Conservation (phyloP, 441 rosid species). For the Manihot esculenta region DNA sequence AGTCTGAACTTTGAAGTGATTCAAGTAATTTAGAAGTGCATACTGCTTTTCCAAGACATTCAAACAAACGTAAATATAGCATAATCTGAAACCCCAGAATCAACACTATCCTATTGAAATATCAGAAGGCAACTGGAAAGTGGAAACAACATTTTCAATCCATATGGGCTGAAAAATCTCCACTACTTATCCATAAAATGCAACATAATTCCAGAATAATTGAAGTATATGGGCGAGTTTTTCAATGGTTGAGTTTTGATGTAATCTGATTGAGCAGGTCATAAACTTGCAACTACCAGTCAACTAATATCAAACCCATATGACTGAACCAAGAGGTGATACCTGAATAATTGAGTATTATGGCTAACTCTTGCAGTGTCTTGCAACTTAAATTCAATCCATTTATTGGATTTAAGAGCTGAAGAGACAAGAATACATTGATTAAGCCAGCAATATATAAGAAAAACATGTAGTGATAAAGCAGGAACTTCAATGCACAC, state of each 20-base stretch:
- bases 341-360: conserved; percentile 89
- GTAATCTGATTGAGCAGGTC: not conserved
- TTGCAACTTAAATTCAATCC: conserved; percentile 95
- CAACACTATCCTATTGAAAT: not conserved
- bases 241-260: not conserved
- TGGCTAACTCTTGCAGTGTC: conserved; percentile 95
- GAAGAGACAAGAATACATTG: conserved; percentile 26
- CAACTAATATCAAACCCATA: not conserved
- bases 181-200: no score
- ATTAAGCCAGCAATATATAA: conserved; percentile 10
- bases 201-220: no score
- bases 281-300: not conserved
- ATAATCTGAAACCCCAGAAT: not conserved
- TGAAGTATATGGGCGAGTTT: no score
- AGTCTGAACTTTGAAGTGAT: no score
- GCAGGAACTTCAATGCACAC: not conserved
- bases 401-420: conserved; percentile 89
- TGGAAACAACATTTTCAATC: not conserved
- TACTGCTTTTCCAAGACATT: not conserved
- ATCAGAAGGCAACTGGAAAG: not conserved
- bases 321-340: conserved; percentile 11
- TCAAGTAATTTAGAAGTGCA: not conserved
- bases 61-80: not conserved
- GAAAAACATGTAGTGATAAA: not conserved
- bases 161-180: no score